Percentiles rank a stretch among this genome's conserved stretches.
Conservation (phyloP, 2,329 filamentous ascomycete species). For the Paraphoma chrysanthemicola region DNA sequence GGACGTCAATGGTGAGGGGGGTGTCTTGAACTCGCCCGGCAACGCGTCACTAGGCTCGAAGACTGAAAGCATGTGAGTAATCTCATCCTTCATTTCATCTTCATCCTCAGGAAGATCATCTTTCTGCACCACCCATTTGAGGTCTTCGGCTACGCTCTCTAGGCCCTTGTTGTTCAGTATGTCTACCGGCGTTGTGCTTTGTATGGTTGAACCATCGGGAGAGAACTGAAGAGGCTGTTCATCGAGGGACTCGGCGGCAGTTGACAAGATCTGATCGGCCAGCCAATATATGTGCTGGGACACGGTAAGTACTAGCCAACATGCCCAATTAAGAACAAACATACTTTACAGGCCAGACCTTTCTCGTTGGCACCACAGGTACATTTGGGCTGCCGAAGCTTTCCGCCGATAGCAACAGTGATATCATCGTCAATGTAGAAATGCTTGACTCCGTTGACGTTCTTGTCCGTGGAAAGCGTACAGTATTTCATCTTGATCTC, state of each 20-base stretch:
- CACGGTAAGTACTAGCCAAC: slow-evolving; percentile 2
- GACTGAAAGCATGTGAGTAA: slow-evolving; percentile 45
- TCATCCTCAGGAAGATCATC: slow-evolving; percentile 31
- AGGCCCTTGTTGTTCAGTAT: slow-evolving; percentile 36
- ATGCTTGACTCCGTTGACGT: slow-evolving; percentile 32
- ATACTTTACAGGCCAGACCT: slow-evolving; percentile 44
- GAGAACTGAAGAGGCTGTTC: slow-evolving; percentile 37
- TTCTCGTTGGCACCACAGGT: slow-evolving; percentile 45
- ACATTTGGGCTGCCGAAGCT: slow-evolving; percentile 35
- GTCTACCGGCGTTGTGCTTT: slow-evolving; percentile 35
- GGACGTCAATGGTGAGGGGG: slow-evolving; percentile 31
- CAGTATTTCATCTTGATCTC: slow-evolving; percentile 47
- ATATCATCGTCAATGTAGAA: slow-evolving; percentile 48
- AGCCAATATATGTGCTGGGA: slow-evolving; percentile 49
- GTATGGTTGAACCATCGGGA: slow-evolving; percentile 42
- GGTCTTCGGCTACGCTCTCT: slow-evolving; percentile 32
- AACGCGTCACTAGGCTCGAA: slow-evolving; percentile 45
- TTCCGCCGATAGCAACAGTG: slow-evolving; percentile 40
- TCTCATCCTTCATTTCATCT: slow-evolving; percentile 39
- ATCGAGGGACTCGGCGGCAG: slow-evolving; percentile 25
- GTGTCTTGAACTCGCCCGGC: slow-evolving; percentile 41
- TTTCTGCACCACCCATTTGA: slow-evolving; percentile 42
- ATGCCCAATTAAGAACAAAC: not conserved
- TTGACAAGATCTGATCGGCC: slow-evolving; percentile 41
- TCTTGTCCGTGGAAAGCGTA: slow-evolving; percentile 28